Evolutionary conservation across 164 flowering plant genomes (phyloP).

Genomic region (Vitis amurensis): DNA sequence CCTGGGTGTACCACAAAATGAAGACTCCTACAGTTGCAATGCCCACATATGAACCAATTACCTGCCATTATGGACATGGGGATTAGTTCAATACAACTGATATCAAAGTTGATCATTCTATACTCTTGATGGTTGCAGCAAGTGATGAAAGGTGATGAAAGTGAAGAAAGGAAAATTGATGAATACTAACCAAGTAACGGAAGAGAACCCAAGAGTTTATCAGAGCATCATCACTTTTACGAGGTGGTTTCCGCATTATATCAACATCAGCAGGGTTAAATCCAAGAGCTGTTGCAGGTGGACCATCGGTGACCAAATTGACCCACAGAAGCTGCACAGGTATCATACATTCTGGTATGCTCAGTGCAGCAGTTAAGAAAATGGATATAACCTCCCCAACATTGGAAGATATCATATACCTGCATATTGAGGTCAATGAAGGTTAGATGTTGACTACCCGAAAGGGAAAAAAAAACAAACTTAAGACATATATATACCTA

Average conservation of each 20-base stretch:
- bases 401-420: slow-evolving; percentile 97
- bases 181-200: slow-evolving; percentile 70
- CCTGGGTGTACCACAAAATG: slow-evolving; percentile 80
- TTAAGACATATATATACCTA: slow-evolving; percentile 36
- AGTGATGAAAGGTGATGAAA: background rate
- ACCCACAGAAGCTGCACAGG: slow-evolving; percentile 98
- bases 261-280: slow-evolving; percentile 90
- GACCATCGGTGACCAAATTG: slow-evolving; percentile 94
- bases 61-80: slow-evolving; percentile 39
- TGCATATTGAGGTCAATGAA: slow-evolving; percentile 28
- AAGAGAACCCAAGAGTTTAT: slow-evolving; percentile 79
- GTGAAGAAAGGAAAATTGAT: background rate
- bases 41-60: slow-evolving; percentile 88
- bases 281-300: slow-evolving; percentile 97
- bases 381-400: slow-evolving; percentile 93
- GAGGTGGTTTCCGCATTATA: slow-evolving; percentile 88
- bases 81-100: no score
- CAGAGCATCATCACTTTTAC: slow-evolving; percentile 78
- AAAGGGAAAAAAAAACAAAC: background rate
- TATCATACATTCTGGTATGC: slow-evolving; percentile 88
- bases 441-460: background rate
- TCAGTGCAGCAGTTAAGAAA: slow-evolving; percentile 85
- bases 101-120: no score
- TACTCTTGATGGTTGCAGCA: no score
- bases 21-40: slow-evolving; percentile 89